phyloP scores from a whole-genome alignment of 768 basidiomycete genomes.

The Infundibulicybe gibba region DNA sequence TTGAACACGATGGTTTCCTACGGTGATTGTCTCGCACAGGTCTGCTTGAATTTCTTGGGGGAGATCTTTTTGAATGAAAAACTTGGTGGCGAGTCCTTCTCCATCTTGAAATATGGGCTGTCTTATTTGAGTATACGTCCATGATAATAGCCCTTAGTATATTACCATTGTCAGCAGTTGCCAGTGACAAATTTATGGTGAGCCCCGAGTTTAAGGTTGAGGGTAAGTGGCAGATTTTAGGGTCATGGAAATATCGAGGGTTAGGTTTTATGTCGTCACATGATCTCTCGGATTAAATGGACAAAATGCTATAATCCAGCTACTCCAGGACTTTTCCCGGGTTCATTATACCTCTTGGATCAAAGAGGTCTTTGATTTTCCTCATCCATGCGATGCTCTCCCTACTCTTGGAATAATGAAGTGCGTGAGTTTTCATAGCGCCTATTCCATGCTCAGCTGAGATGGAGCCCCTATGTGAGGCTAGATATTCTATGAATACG shows the following conservation, averaged over 20 bases:
- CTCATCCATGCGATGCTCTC: slow-evolving; percentile 87
- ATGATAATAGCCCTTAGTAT: neutral
- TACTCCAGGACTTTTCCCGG: slow-evolving; percentile 76
- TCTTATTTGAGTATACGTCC: neutral
- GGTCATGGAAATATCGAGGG: slow-evolving; percentile 22
- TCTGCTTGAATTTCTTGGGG: slow-evolving; percentile 65
- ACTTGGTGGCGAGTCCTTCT: slow-evolving; percentile 69
- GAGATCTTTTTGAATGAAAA: slow-evolving; percentile 82
- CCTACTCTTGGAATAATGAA: slow-evolving; percentile 81
- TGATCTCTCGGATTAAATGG: no score
- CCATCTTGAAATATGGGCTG: slow-evolving; percentile 74
- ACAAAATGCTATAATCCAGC: no score
- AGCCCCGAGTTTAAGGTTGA: slow-evolving; percentile 53
- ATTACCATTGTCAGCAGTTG: slow-evolving; percentile 8
- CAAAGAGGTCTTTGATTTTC: slow-evolving; percentile 84
- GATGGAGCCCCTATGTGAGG: slow-evolving; percentile 81
- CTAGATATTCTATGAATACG: slow-evolving; percentile 28
- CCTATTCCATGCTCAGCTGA: slow-evolving; percentile 98
- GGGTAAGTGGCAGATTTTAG: slow-evolving; percentile 31
- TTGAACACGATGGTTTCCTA: slow-evolving; percentile 22
- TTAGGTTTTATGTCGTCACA: slow-evolving; percentile 23
- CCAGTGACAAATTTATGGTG: slow-evolving; percentile 1
- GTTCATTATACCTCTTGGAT: slow-evolving; percentile 90
- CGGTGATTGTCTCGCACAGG: slow-evolving; percentile 71
- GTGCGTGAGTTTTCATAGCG: slow-evolving; percentile 89